Conservation (phyloP, 306 rosid species). For the Hippophae gyantsensis region DNA sequence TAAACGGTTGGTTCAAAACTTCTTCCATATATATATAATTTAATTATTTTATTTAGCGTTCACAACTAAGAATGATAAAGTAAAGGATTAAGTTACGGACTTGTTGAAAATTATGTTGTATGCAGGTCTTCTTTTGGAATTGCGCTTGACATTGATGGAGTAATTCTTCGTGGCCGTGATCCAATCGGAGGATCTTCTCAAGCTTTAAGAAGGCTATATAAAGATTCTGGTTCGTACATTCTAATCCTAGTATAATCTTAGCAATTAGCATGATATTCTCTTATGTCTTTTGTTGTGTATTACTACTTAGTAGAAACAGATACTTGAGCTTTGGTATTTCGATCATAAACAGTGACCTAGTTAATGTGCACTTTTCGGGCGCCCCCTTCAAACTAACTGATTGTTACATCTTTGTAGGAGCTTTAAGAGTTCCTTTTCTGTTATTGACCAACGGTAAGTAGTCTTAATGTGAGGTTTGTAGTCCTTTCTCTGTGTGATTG, state of each 20-base stretch:
- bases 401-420: constrained; percentile 12
- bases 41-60: background rate
- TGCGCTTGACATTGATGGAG: constrained; percentile 30
- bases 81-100: background rate
- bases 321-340: background rate
- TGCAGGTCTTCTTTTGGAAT: constrained; percentile 27
- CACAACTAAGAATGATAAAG: constrained; percentile 1
- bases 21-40: background rate
- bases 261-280: background rate
- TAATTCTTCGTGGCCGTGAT: constrained; percentile 23
- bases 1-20: constrained; percentile 8
- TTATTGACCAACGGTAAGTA: constrained; percentile 29
- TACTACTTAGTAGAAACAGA: background rate
- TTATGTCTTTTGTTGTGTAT: background rate
- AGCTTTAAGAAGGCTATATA: constrained; percentile 23
- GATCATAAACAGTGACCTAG: background rate
- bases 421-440: constrained; percentile 24
- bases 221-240: constrained; percentile 17
- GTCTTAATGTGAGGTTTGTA: background rate
- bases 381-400: background rate
- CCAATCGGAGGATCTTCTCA: constrained; percentile 27
- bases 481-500: background rate
- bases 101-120: background rate
- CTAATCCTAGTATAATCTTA: too few species aligned
- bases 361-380: background rate